Evolutionary conservation across 331 rosid species (phyloP).

Genomic region (Phaseolus coccineus): DNA sequence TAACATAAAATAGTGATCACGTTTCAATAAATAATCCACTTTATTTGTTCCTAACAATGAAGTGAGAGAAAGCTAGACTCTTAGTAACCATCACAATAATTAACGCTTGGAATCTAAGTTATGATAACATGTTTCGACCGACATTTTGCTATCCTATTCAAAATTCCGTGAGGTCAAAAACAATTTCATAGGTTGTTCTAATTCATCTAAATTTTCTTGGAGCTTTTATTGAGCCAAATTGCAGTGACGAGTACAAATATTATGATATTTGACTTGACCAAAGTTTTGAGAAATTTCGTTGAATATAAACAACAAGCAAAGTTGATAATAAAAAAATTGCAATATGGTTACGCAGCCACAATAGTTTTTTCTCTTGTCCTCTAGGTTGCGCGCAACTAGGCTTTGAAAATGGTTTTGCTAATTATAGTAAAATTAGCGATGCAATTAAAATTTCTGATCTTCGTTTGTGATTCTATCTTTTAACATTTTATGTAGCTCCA

Average conservation of each 20-base stretch:
- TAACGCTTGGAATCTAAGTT: conserved; percentile 56
- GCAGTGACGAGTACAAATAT: neutral
- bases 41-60: conserved; percentile 16
- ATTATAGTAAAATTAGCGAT: too few species aligned
- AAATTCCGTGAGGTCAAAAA: conserved; percentile 36
- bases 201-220: conserved; percentile 1
- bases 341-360: conserved; percentile 35
- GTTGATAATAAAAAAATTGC: conserved; percentile 1
- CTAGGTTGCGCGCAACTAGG: neutral
- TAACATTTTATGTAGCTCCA: neutral
- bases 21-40: conserved; percentile 36
- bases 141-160: conserved; percentile 59
- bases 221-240: neutral
- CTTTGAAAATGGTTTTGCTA: too few species aligned
- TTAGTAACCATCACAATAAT: conserved; percentile 51
- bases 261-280: conserved; percentile 15
- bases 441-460: too few species aligned
- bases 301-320: neutral
- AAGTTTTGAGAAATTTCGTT: neutral
- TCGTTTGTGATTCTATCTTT: too few species aligned
- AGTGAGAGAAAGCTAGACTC: conserved; percentile 36
- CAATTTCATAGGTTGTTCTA: conserved; percentile 26
- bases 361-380: neutral
- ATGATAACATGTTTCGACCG: conserved; percentile 55
- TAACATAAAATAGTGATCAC: conserved; percentile 39